Evolutionary conservation across 805 yeast species (phyloP), one percentile per base, ranked within the genome.

Genomic region (Ogataea siamensis): DNA sequence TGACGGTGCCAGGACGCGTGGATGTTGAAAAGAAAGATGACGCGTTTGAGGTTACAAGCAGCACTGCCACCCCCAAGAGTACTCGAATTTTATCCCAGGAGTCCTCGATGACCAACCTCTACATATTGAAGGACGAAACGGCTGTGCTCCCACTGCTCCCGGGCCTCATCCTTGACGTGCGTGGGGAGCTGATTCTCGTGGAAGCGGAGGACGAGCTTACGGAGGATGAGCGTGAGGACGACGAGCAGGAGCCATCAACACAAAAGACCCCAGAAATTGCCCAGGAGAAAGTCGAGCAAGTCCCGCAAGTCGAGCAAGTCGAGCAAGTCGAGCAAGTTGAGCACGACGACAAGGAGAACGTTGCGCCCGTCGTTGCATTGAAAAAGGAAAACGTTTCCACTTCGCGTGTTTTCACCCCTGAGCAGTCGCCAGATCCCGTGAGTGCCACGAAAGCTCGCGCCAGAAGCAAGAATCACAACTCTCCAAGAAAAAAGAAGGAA

Each of bases 161-260:
- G 31, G 82, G 82, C 28, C 67, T 85, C 5, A 62, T 78, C 14
- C 51, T 89, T 36, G 91, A 87, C 53, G 71, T 91, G 37, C 78
- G 86, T 48, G 83, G 84, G n/a, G 77, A 80, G 38, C 54, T 75
- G 12, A 39, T 58, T 4, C 27, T 55, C 18, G 34, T 61, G 3
- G 50, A 49, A 30, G 36, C 37, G n/a, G 47, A 39, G 21, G 38
- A 37, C n/a, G 36, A 40, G 10, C 7, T 37, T 33, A 43, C 47
- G 8, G 47, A 43, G 10, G 45, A 42, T 26, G 43, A 32, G 20
- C 22, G 10, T 7, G 45, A 37, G n/a, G 40, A 35, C 15, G 45
- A 43, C 28, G 42, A 47, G 21, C 16, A 27, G 4, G 28, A 38
- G n/a, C n/a, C n/a, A n/a, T n/a, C n/a, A n/a, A n/a, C n/a, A n/a